A percentile compares a stretch with the other conserved stretches of the same genome.
Evolutionary conservation across 306 rosid genomes (phyloP).

Genomic region (Trichosanthes cucumerina): DNA sequence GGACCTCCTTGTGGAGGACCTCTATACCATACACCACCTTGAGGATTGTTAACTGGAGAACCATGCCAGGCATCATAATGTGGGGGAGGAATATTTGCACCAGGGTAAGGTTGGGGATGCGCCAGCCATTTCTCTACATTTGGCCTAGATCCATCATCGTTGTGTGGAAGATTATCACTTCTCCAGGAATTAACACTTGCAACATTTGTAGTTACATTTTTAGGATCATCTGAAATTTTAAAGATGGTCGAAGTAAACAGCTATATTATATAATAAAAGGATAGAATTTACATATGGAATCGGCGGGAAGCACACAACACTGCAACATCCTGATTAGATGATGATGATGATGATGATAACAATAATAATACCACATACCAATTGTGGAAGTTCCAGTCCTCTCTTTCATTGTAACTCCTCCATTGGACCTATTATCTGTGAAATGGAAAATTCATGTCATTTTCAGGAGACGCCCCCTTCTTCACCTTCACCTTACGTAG

Average conservation of each 20-base stretch:
- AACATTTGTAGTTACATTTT: slow-evolving; percentile 29
- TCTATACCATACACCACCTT: slow-evolving; percentile 80
- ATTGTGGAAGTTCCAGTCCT: slow-evolving; percentile 28
- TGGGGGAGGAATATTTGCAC: slow-evolving; percentile 48
- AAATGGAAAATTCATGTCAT: background rate
- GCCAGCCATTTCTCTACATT: slow-evolving; percentile 72
- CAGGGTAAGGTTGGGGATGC: slow-evolving; percentile 61
- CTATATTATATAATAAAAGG: background rate
- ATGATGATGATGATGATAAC: too few relatives aligned
- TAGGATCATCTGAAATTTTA: slow-evolving; percentile 40
- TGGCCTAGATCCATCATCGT: slow-evolving; percentile 54
- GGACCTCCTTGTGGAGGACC: slow-evolving; percentile 74
- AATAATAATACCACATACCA: slow-evolving; percentile 47
- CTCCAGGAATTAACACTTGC: slow-evolving; percentile 43
- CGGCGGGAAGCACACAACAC: background rate
- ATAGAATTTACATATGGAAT: background rate
- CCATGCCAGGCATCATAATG: slow-evolving; percentile 83
- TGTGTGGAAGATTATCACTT: slow-evolving; percentile 42
- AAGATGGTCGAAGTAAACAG: slow-evolving; percentile 7
- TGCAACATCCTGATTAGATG: background rate
- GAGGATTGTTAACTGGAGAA: slow-evolving; percentile 62
- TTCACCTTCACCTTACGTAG: background rate
- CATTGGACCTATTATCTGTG: slow-evolving; percentile 47
- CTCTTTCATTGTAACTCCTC: slow-evolving; percentile 30
- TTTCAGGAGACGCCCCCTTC: background rate